Base-by-base conservation (phyloP, 129 eudicot species). In the Gnaphalium uliginosum region DNA sequence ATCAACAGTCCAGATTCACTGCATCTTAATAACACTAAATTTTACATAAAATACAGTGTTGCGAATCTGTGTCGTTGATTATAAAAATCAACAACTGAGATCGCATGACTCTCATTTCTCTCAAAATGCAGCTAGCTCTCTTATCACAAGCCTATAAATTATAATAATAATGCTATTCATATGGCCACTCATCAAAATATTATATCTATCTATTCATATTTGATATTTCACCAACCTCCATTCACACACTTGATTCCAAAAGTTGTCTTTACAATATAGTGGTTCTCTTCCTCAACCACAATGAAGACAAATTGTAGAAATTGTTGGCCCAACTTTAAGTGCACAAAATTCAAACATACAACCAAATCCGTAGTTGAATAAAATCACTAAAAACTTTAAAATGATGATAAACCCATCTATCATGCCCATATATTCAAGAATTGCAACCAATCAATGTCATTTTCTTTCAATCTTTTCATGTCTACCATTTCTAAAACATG, bases 261-360 rank as follows among this genome's bases (percentile, higher is more conserved):
- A 33, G 30, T 72, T 58, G 0, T 57, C 66, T 22, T 56, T 57
- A 72, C 24, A 18, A 13, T 32, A 72, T 72, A 50, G 21, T 46
- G 22, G 48, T 57, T 72, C 50, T 57, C 75, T 68, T 17, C 70
- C 25, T 59, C 62, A 58, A n/a, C 69, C 48, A 69, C 50, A 58
- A 74, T 32, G 51, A 19, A 70, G 71, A 62, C 76, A 60, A 30
- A 57, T 26, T 19, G 63, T 58, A 27, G 79, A 80, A 73, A 80
- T 60, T 27, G 83, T 80, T 80, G 83, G 68, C 74, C 83, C 83
- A 64, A 79, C 68, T 32, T 30, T 19, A 56, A 27, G 8, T 8
- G 6, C 83, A 66, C 79, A 66, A 80, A 80, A 66, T 80, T 80
- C 83, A 80, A 79, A 66, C 70, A 27, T 66, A 67, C 83, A 68